Base-by-base conservation (phyloP, 176 grass and related monocot species). In the Aegilops umbellulata region DNA sequence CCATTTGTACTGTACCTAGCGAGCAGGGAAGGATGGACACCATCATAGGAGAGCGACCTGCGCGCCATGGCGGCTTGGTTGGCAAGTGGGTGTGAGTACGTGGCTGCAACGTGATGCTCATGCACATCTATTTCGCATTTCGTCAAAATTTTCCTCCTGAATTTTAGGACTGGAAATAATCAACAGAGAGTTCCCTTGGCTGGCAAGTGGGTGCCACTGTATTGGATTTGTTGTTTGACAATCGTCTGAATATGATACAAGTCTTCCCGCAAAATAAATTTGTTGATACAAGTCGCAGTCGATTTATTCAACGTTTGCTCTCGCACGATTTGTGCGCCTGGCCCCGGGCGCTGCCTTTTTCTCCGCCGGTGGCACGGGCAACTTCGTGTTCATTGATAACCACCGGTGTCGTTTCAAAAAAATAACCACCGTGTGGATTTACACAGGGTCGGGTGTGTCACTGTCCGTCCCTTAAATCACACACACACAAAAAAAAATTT, bases 1-100 rank as follows among this genome's bases (percentile, higher is more conserved):
- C 32, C 32, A 34, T 17, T 36, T 35, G 49, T 53, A 19, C 49
- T 53, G 49, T 53, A 2, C 66, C 30, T 69, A 11, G 31, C 16
- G 22, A 75, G 44, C 27, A n/a, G 12, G 31, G 16, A 79, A 79
- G 15, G 10, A 31, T 42, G 57, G 53, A 4, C 82, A 39, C 58
- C 74, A 57, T 89, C 10, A 42, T 38, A 38, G 36, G 35, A 88
- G 16, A 57, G 87, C 76, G 76, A 89, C 77, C 77, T 66, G 42
- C 80, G 41, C 10, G 41, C 49, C 76, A 64, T 73, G 39, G 25
- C 8, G 23, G 26, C 16, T 57, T 29, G 27, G 10, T 5, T 44
- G 36, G 47, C 47, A 51, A 51, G 47, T 72, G 55, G 57, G 57
- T 23, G 34, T 63, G 58, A 47, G 42, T 44, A 35, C 4, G 61